Percentiles rank a stretch among this genome's conserved stretches.
These are phyloP conservation scores for Lignosus rhinocerotis DNA, from an alignment of 1,284 basidiomycete genomes.

Conservation along the genomic window DNA sequence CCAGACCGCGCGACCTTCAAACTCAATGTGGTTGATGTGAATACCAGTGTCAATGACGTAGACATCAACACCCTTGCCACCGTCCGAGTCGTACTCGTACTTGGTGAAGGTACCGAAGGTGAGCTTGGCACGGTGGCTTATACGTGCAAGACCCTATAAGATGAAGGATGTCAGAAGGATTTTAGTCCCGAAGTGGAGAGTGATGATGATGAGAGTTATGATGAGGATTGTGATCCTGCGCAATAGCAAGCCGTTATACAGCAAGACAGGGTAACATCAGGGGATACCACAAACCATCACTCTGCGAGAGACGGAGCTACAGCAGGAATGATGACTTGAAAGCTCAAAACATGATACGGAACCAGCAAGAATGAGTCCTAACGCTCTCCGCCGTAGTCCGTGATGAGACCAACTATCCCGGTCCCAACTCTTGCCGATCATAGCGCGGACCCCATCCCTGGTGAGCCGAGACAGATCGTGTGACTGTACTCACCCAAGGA, in stretches of 20 bases:
- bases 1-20: constrained; percentile 55
- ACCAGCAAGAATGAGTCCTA: no score
- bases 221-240: no score
- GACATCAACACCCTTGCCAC: constrained; percentile 81
- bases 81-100: constrained; percentile 77
- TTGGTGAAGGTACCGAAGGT: constrained; percentile 84
- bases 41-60: constrained; percentile 88
- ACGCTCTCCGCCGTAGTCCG: no score
- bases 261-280: background rate
- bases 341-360: no score
- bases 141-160: constrained; percentile 86
- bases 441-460: background rate
- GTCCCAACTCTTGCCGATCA: background rate
- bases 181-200: background rate
- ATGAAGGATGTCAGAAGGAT: background rate
- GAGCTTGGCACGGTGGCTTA: constrained; percentile 86
- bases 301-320: no score
- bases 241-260: no score
- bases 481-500: constrained; percentile 78
- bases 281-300: no score
- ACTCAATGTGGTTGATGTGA: constrained; percentile 85
- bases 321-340: no score
- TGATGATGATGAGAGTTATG: no score
- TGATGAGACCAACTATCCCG: background rate
- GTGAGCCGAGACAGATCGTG: constrained; percentile 1